Percentiles rank a stretch among this genome's conserved stretches.
phyloP scores from a whole-genome alignment of 1,139 yeast genomes.

The Scheffersomyces cryptocercus region DNA sequence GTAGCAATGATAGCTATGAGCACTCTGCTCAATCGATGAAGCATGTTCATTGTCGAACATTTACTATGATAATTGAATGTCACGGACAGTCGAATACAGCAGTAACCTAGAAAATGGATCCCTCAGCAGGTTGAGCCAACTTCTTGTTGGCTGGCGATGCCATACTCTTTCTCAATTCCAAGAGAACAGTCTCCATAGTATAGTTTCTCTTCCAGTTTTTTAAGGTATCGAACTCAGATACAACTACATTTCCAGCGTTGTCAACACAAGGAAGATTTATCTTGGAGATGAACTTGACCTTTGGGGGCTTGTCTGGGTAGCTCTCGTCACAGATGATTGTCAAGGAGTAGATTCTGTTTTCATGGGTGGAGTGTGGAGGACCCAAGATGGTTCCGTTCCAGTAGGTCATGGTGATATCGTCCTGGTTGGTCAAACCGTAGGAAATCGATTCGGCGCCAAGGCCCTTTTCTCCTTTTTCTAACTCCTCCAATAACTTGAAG shows the following conservation, averaged over 20 bases:
- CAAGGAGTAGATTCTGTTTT: constrained; percentile 87
- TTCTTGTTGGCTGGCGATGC: constrained; percentile 81
- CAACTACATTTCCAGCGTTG: constrained; percentile 63
- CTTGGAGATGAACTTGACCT: constrained; percentile 74
- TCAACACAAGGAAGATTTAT: constrained; percentile 91
- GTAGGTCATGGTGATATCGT: constrained; percentile 85
- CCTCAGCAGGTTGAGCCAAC: constrained; percentile 89
- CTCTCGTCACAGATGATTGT: constrained; percentile 77
- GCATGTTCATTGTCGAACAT: no score
- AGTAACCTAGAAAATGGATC: constrained; percentile 54
- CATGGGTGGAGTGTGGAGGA: constrained; percentile 94
- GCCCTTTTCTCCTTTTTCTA: constrained; percentile 98
- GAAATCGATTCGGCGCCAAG: constrained; percentile 96
- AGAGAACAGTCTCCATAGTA: constrained; percentile 87
- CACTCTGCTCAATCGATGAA: no score
- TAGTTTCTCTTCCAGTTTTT: constrained; percentile 84
- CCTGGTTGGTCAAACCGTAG: constrained; percentile 84
- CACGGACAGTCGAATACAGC: no score
- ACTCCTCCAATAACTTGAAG: constrained; percentile 89
- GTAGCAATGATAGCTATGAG: no score
- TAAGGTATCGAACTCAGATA: constrained; percentile 65
- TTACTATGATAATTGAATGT: no score
- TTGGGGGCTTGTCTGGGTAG: constrained; percentile 90
- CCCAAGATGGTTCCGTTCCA: constrained; percentile 98
- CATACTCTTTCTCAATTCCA: constrained; percentile 85